Evolutionary conservation across 495 filamentous ascomycete genomes (phyloP).

Genomic region (Saxispiralis lemnorum): DNA sequence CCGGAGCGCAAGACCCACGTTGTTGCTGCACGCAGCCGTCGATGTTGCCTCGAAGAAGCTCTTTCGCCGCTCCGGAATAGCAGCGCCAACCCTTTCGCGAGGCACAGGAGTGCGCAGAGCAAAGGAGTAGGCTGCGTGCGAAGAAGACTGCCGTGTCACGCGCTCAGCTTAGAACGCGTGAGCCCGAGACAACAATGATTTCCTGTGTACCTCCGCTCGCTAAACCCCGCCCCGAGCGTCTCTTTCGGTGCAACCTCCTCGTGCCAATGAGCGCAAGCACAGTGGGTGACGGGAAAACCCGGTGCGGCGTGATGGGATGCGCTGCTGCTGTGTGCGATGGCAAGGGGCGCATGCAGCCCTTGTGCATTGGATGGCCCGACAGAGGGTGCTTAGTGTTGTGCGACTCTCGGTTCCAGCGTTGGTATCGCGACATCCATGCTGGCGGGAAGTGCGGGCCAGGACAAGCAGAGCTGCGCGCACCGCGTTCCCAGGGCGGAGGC

Average conservation of each 20-base stretch:
- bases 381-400: slow-evolving; percentile 6
- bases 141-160: slow-evolving; percentile 5
- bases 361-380: slow-evolving; percentile 14
- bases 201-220: slow-evolving; percentile 4
- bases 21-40: slow-evolving; percentile 16
- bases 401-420: slow-evolving; percentile 14
- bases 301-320: slow-evolving; percentile 17
- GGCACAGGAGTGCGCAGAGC: slow-evolving; percentile 2
- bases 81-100: slow-evolving; percentile 9
- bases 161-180: slow-evolving; percentile 1
- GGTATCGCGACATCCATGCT: slow-evolving; percentile 16
- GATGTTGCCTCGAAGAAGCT: slow-evolving; percentile 14
- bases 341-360: slow-evolving; percentile 15
- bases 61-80: slow-evolving; percentile 12
- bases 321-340: slow-evolving; percentile 16
- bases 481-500: slow-evolving; percentile 3
- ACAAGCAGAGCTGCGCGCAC: background rate
- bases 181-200: slow-evolving; percentile 2
- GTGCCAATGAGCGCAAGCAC: slow-evolving; percentile 4
- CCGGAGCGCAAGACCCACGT: slow-evolving; percentile 20
- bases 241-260: slow-evolving; percentile 2
- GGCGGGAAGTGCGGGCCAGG: slow-evolving; percentile 7
- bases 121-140: slow-evolving; percentile 1
- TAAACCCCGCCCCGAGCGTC: slow-evolving; percentile 3
- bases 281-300: slow-evolving; percentile 5